A percentile compares a stretch with the other conserved stretches of the same genome.
Evolutionary conservation across 2,329 filamentous ascomycete genomes (phyloP).

Genomic region (Lecanosticta acicola): DNA sequence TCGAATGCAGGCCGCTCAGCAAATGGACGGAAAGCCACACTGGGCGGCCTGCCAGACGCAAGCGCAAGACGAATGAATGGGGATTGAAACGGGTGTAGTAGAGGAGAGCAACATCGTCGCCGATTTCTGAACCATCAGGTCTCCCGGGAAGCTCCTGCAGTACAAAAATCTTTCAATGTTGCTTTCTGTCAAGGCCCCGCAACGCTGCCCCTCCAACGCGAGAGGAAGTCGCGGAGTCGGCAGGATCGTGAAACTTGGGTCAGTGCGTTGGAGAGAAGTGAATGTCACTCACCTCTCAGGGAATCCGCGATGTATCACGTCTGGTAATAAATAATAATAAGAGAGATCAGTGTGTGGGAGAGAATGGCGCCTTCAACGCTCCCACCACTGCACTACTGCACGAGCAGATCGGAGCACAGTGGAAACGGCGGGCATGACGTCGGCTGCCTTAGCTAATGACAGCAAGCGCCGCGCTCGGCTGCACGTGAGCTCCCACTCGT

Average conservation of each 20-base stretch:
- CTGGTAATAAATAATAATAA: no score
- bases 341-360: no score
- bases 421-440: background rate
- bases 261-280: background rate
- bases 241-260: background rate
- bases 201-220: conserved; percentile 4
- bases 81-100: background rate
- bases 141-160: background rate
- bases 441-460: background rate
- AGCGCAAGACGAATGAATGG: background rate
- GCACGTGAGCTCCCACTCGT: background rate
- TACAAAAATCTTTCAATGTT: background rate
- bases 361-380: background rate
- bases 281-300: conserved; percentile 3
- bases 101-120: background rate
- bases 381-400: no score
- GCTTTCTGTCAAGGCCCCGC: conserved; percentile 3
- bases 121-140: background rate
- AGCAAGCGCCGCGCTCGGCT: background rate
- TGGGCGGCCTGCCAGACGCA: background rate
- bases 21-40: background rate
- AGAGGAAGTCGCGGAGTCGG: background rate
- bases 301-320: no score
- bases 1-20: background rate
- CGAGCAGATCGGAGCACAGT: no score